Base-by-base conservation (phyloP, 225 moss, liverwort and hornwort genomes). In the Antitrichia curtipendula region DNA sequence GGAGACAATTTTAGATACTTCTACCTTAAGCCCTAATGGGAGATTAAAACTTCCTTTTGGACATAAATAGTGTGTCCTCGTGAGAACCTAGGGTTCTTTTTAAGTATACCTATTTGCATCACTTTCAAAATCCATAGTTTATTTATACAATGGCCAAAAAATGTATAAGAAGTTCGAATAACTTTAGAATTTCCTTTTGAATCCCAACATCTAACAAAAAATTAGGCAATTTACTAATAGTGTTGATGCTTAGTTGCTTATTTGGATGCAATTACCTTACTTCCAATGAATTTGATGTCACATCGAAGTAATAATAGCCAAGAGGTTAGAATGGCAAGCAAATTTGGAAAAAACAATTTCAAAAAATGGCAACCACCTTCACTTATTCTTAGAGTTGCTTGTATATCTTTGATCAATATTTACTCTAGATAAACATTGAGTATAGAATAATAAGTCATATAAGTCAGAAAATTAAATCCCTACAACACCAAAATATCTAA, bases 1-100 rank as follows among this genome's bases (percentile, higher is more conserved):
- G 0, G 9, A n/a, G 6, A 54, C 6, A 77, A n/a, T 54, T 77
- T 54, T 0, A 36, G 1, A 56, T 38, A 16, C 7, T 25, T 56
- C 7, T 57, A 56, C 0, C 1, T 17, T 13, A 25, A 10, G 0
- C 2, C 2, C 6, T 7, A 16, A 56, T 56, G 3, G 4, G 1
- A 27, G 10, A 56, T 38, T 4, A 56, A 38, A 38, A 78, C 27
- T 38, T 38, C 4, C 5, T 1, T 77, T 4, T 56, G 16, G 9
- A 56, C 1, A 38, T 7, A 56, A 9, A 36, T 24, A 53, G 24
- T 34, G 23, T n/a, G 3, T 23, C 24, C 2, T 8, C n/a, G n/a
- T n/a, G n/a, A n/a, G n/a, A n/a, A n/a, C n/a, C n/a, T n/a, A n/a
- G n/a, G n/a, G n/a, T n/a, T n/a, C n/a, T n/a, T n/a, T n/a, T n/a